Conservation (phyloP, 345 rosid species). For the Eucalyptus melliodora region DNA sequence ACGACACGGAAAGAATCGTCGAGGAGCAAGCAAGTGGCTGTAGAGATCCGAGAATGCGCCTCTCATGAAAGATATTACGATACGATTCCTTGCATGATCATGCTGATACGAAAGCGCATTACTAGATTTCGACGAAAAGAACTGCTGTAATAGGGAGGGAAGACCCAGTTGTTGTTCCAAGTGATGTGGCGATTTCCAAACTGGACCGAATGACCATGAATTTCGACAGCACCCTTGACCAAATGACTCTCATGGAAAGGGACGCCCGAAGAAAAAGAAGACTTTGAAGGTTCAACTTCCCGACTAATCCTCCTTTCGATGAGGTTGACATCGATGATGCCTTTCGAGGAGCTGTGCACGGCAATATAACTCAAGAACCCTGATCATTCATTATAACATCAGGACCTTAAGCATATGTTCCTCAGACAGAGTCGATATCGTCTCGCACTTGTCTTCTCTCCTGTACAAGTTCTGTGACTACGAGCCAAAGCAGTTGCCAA, state of each 20-base stretch:
- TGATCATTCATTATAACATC: neutral
- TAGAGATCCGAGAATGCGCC: neutral
- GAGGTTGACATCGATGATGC: neutral
- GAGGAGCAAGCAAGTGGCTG: neutral
- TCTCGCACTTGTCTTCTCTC: neutral
- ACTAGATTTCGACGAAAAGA: neutral
- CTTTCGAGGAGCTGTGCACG: neutral
- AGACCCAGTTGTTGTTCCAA: neutral
- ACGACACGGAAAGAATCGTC: neutral
- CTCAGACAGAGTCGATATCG: neutral
- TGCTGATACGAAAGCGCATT: neutral
- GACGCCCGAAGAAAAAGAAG: neutral
- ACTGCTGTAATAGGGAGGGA: neutral
- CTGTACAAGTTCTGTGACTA: neutral
- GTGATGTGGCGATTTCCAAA: neutral
- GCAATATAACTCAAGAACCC: neutral
- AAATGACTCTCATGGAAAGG: neutral
- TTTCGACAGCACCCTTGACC: neutral
- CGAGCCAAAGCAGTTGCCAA: neutral
- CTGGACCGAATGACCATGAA: neutral
- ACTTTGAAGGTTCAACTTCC: neutral
- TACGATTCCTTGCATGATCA: neutral
- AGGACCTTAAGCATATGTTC: neutral
- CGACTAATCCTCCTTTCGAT: neutral
- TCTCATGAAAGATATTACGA: neutral